Conservation (phyloP, 2,329 filamentous ascomycete genomes). For the Amphichorda felina region DNA sequence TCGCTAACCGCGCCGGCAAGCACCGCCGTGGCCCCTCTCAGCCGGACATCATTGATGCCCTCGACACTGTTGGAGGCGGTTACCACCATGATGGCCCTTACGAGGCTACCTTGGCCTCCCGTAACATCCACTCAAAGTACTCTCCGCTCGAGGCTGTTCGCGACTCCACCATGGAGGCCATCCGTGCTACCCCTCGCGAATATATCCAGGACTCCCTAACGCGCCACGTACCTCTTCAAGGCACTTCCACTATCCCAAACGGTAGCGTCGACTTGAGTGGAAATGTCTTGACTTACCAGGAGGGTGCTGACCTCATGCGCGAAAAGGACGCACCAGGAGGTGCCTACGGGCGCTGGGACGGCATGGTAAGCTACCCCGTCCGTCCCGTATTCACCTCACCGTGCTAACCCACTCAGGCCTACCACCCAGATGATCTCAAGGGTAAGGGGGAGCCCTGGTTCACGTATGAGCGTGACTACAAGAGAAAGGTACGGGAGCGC, state of each 20-base stretch:
- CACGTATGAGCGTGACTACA: constrained; percentile 55
- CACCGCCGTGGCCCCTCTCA: constrained; percentile 54
- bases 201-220: constrained; percentile 63
- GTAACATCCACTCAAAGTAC: constrained; percentile 51
- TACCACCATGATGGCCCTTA: constrained; percentile 92
- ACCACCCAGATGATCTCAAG: constrained; percentile 67
- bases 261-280: constrained; percentile 59
- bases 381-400: background rate
- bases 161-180: constrained; percentile 60
- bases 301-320: constrained; percentile 78
- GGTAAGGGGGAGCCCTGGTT: constrained; percentile 73
- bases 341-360: constrained; percentile 67
- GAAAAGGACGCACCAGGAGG: constrained; percentile 56
- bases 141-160: constrained; percentile 70
- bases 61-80: constrained; percentile 55
- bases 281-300: constrained; percentile 63
- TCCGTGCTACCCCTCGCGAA: constrained; percentile 70
- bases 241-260: constrained; percentile 64
- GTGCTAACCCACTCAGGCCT: constrained; percentile 37
- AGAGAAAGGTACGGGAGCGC: constrained; percentile 37
- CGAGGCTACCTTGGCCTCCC: constrained; percentile 65
- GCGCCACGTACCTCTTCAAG: constrained; percentile 69
- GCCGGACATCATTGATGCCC: constrained; percentile 68
- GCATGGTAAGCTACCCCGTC: constrained; percentile 47
- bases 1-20: constrained; percentile 39